Conservation (phyloP, 768 basidiomycete genomes). For the Mrakia frigida region DNA sequence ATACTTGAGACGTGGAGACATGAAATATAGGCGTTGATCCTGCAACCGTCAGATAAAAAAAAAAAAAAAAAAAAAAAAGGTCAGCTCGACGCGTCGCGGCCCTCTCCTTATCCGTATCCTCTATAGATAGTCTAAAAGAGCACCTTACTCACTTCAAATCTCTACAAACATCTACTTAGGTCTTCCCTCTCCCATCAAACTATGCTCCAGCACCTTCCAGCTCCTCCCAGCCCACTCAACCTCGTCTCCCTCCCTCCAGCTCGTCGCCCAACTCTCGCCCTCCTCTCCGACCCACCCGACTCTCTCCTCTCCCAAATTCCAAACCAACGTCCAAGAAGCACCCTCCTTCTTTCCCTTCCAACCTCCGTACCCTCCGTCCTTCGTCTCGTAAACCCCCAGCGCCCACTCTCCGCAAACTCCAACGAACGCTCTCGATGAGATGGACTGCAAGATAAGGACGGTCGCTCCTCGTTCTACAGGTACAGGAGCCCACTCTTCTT, state of each 20-base stretch:
- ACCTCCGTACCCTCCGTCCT: neutral
- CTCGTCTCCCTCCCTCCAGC: slow-evolving; percentile 2
- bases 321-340: neutral
- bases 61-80: too few species aligned
- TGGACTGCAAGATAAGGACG: neutral
- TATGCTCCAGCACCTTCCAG: slow-evolving; percentile 20
- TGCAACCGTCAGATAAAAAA: too few species aligned
- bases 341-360: neutral
- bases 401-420: slow-evolving; percentile 28
- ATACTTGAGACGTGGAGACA: too few species aligned
- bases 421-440: slow-evolving; percentile 12
- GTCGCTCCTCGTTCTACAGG: neutral
- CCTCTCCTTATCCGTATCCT: too few species aligned
- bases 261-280: neutral
- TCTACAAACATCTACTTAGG: neutral
- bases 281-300: neutral
- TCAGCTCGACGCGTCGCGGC: too few species aligned
- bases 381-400: neutral
- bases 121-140: too few species aligned
- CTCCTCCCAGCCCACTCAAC: neutral
- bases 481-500: slow-evolving; percentile 34
- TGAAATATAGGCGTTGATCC: too few species aligned
- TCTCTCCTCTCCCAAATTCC: neutral
- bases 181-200: neutral
- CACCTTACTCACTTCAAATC: too few species aligned